phyloP scores from a whole-genome alignment of 2,329 filamentous ascomycete species.

The Parascedosporium putredinis region DNA sequence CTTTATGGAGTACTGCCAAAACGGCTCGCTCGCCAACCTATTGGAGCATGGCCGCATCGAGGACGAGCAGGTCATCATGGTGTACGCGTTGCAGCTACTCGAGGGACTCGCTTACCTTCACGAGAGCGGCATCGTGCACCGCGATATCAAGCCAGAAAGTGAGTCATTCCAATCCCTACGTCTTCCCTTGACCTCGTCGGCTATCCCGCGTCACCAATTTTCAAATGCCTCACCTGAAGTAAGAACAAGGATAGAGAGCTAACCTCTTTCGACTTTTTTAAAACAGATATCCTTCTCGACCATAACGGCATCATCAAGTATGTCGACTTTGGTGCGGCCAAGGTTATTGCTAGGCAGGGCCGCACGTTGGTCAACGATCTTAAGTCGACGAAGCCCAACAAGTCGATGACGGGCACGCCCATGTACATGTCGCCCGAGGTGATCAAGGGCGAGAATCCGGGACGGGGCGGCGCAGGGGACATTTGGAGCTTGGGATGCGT shows the following conservation, averaged over 20 bases:
- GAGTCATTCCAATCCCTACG: no score
- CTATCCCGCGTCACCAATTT: no score
- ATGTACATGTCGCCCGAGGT: slow-evolving; percentile 99
- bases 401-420: slow-evolving; percentile 92
- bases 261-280: neutral
- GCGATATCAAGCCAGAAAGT: slow-evolving; percentile 97
- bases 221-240: no score
- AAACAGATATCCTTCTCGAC: slow-evolving; percentile 78
- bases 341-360: slow-evolving; percentile 89
- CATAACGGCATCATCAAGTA: slow-evolving; percentile 99
- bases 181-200: no score
- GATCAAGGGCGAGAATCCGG: slow-evolving; percentile 77
- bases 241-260: no score
- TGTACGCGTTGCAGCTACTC: slow-evolving; percentile 86
- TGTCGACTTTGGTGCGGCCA: slow-evolving; percentile 95
- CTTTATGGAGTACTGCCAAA: slow-evolving; percentile 99
- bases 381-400: slow-evolving; percentile 55
- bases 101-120: slow-evolving; percentile 92
- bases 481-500: slow-evolving; percentile 97
- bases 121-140: slow-evolving; percentile 82
- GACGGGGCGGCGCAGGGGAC: slow-evolving; percentile 78
- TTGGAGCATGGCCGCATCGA: slow-evolving; percentile 95
- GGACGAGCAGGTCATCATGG: slow-evolving; percentile 95
- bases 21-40: slow-evolving; percentile 79
- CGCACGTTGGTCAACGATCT: slow-evolving; percentile 64